A percentile compares a stretch with the other conserved stretches of the same genome.
Evolutionary conservation across 148 eudicot species (phyloP).

Genomic region (Linanthus parryae): DNA sequence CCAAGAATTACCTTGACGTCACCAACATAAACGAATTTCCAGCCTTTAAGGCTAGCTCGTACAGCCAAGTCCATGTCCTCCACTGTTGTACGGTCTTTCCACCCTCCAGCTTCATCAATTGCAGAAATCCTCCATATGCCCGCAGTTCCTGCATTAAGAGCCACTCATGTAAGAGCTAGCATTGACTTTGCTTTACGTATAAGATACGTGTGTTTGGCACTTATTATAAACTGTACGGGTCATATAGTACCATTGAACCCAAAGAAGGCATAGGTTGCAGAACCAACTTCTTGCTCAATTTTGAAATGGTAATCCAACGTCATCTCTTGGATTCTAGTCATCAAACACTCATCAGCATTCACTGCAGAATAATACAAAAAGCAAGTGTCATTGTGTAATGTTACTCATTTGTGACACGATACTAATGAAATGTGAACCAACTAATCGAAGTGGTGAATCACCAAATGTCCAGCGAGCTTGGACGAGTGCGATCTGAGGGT

Average conservation of each 20-base stretch:
- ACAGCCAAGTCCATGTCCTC: slow-evolving; percentile 51
- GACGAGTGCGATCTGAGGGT: no score
- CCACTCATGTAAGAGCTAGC: no score
- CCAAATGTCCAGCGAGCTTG: no score
- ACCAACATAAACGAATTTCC: slow-evolving; percentile 50
- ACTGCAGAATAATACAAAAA: slow-evolving; percentile 11
- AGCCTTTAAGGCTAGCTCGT: slow-evolving; percentile 44
- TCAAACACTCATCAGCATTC: slow-evolving; percentile 24
- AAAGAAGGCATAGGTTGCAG: slow-evolving; percentile 18
- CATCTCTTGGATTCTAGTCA: slow-evolving; percentile 28
- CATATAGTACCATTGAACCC: slow-evolving; percentile 26
- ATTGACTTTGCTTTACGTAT: no score
- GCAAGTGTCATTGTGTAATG: no score
- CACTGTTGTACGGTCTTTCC: slow-evolving; percentile 49
- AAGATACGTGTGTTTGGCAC: no score
- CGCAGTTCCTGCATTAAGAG: slow-evolving; percentile 32
- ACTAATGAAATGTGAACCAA: no score
- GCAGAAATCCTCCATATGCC: slow-evolving; percentile 55
- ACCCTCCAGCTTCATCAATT: slow-evolving; percentile 54
- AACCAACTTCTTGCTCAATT: slow-evolving; percentile 25
- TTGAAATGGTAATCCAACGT: slow-evolving; percentile 16
- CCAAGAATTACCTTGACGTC: slow-evolving; percentile 36
- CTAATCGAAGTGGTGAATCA: no score
- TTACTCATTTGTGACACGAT: no score
- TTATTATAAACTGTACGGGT: no score